Conservation (phyloP, 2,329 filamentous ascomycete genomes). For the Fusarium newnesense region DNA sequence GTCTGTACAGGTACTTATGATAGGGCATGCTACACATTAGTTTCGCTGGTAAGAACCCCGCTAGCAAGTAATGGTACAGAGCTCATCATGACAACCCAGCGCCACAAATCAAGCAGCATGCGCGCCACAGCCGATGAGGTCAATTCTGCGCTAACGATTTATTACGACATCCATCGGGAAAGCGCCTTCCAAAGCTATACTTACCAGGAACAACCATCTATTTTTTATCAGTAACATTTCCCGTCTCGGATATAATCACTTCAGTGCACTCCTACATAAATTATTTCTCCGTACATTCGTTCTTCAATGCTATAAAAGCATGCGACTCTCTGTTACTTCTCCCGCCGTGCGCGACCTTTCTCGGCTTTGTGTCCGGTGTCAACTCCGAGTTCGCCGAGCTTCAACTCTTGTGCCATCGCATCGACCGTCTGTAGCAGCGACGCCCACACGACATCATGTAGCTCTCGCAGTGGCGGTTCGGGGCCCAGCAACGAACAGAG, state of each 20-base stretch:
- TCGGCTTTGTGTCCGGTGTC: conserved; percentile 50
- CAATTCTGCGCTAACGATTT: conserved; percentile 17
- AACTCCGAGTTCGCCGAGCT: conserved; percentile 43
- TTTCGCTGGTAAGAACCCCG: neutral
- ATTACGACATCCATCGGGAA: conserved; percentile 31
- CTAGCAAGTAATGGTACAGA: neutral
- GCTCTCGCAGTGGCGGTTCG: conserved; percentile 2
- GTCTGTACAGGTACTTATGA: neutral
- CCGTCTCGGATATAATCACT: neutral
- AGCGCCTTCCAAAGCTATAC: conserved; percentile 1
- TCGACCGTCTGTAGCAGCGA: conserved; percentile 18
- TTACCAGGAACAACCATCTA: neutral
- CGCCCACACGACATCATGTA: conserved; percentile 5
- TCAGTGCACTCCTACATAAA: neutral
- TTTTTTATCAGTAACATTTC: neutral
- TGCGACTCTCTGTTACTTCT: conserved; percentile 44
- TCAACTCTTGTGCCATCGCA: conserved; percentile 36
- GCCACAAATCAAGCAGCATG: conserved; percentile 3
- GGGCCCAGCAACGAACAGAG: neutral
- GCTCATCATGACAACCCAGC: conserved; percentile 5
- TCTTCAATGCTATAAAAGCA: conserved; percentile 8
- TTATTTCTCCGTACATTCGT: neutral
- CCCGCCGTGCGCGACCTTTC: conserved; percentile 42
- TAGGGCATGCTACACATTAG: neutral
- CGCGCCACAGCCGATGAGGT: conserved; percentile 15